Evolutionary conservation across 805 yeast species (phyloP), one percentile per base, ranked within the genome.

Genomic region (Ogataea wickerhamii): DNA sequence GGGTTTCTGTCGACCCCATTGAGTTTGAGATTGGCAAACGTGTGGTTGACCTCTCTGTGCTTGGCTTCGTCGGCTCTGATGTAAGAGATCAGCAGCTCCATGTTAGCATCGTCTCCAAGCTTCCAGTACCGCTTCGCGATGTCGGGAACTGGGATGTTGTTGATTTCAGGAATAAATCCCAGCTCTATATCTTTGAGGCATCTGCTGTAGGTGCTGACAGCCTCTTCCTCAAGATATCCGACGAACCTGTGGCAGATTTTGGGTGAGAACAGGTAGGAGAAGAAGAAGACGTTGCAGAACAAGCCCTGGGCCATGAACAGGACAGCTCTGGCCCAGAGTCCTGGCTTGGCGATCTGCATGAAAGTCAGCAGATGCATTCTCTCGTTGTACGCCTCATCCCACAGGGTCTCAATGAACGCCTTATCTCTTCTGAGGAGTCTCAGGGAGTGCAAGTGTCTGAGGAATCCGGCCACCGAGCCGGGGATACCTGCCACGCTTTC

Each of bases 401-500:
- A 63, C 27, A 82, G 63, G 2, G 88, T 80, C 56, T 82, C 86
- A 44, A 82, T 71, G 82, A 87, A 82, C 1, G 85, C 87, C 51
- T 77, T 73, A 55, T 82, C 89, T 42, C 88, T 62, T 51, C 70
- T 69, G 48, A 82, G 63, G 34, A 80, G 57, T 47, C 89, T 63
- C 33, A 82, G 55, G 2, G 85, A 73, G 45, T 78, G 80, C 50
- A 82, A 66, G 54, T 82, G 88, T 40, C 88, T 71, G 29, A 82
- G 58, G 60, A 80, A 82, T 1, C 83, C 82, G 3, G 85, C 89
- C 32, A 78, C 83, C 69, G 80, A 74, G 8, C 89, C 88, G 1
- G 89, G 89, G n/a, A 82, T 85, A 6, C 87, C 88, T 4, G 89
- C 89, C 39, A 82, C 70, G 43, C 80, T 72, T 57, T 82, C 89